These are phyloP conservation scores for Paragyromitra xinjiangensis DNA, from an alignment of 495 filamentous ascomycete species.

Conservation along the genomic window DNA sequence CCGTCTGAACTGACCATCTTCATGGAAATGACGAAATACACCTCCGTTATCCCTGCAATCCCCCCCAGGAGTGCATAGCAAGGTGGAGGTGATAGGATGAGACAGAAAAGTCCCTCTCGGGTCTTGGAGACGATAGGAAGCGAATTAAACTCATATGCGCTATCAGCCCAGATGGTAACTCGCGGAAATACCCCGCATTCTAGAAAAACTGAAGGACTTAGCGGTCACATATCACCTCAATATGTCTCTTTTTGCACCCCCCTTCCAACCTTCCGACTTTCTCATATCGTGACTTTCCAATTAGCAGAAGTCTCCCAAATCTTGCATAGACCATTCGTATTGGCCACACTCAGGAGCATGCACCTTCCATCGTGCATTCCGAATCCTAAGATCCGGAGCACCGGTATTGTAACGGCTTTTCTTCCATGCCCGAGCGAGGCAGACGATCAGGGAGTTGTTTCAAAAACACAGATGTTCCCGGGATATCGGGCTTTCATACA, in stretches of 20 bases:
- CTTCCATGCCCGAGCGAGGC: constrained; percentile 40
- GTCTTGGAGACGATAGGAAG: constrained; percentile 29
- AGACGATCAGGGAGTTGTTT: constrained; percentile 50
- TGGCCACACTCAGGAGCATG: constrained; percentile 38
- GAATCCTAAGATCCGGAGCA: constrained; percentile 45
- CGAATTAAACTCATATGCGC: constrained; percentile 48
- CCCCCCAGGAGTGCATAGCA: constrained; percentile 37
- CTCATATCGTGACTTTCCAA: constrained; percentile 42
- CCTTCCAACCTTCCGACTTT: constrained; percentile 18
- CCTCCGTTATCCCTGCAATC: constrained; percentile 36
- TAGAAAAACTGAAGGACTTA: constrained; percentile 52
- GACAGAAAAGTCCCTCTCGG: constrained; percentile 52
- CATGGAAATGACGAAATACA: constrained; percentile 49
- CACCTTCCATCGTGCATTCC: constrained; percentile 50
- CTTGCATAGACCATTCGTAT: constrained; percentile 29
- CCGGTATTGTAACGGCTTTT: constrained; percentile 51
- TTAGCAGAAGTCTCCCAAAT: constrained; percentile 35
- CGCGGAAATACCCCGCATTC: constrained; percentile 48
- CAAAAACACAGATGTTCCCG: constrained; percentile 50
- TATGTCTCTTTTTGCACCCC: constrained; percentile 23
- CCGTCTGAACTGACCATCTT: constrained; percentile 11
- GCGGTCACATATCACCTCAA: constrained; percentile 52
- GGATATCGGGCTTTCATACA: constrained; percentile 46
- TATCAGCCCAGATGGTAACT: constrained; percentile 50
- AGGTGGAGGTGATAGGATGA: constrained; percentile 45